Base-by-base conservation (phyloP, 352 stramenopile species). In the Phytophthora lateralis region DNA sequence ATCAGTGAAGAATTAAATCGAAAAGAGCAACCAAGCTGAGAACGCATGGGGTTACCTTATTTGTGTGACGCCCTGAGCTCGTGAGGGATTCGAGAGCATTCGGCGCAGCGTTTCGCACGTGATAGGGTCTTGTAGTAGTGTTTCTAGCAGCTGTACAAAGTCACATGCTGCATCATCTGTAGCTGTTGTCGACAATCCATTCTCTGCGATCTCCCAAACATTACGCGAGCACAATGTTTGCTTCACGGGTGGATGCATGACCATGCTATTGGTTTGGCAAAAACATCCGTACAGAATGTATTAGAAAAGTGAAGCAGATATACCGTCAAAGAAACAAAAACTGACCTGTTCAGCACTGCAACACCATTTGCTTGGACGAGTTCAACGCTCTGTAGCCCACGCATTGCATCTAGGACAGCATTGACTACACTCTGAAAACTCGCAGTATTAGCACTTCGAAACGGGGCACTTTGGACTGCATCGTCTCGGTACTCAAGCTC, bases 341-440 rank as follows among this genome's bases (percentile, higher is more conserved):
- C 59, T 5, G 52, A 84, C 55, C 60, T 81, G 43, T 80, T 80
- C 20, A 91, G 66, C 24, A 85, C 72, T 12, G 70, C 76, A 27
- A 89, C 47, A 4, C 80, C 82, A 47, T 79, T 81, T 4, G 63
- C 60, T 65, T 91, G 78, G 6, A 90, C 66, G 0, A 71, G 58
- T n/a, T 76, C 65, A n/a, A 85, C 53, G 26, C 38, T 61, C 30
- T 60, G 52, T 4, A 60, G 67, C 0, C 43, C 18, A 17, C 38
- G 58, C 80, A 89, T 88, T 4, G 71, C 53, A 42, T 49, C 43
- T n/a, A 82, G 47, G 3, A 69, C 64, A 10, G 52, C 52, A 0
- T 17, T 34, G 21, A 58, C 53, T 52, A 73, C 47, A 11, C 27
- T 24, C 0, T 58, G 24, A 6, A 73, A 38, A 12, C 51, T 20